phyloP scores from a whole-genome alignment of 1,284 basidiomycete genomes.

The Athelia psychrophila region DNA sequence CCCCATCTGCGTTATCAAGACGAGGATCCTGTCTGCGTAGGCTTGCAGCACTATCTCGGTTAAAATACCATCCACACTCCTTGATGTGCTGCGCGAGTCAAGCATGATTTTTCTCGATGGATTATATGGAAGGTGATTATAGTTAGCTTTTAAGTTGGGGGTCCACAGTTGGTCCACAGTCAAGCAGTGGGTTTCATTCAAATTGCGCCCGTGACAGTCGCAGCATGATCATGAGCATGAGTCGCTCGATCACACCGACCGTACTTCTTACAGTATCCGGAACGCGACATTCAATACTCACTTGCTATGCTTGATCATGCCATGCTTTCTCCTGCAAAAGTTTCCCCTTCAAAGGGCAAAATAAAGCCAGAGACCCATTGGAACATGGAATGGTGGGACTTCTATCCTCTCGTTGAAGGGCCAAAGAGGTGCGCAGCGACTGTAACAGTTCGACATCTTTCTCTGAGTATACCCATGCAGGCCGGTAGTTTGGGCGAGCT shows the following conservation, averaged over 20 bases:
- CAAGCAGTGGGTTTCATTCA: too few relatives aligned
- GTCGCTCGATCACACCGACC: not conserved
- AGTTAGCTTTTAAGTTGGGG: too few relatives aligned
- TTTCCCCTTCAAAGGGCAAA: constrained; percentile 55
- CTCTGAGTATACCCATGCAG: constrained; percentile 33
- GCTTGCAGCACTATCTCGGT: constrained; percentile 79
- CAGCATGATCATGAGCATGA: not conserved
- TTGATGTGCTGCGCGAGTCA: constrained; percentile 4
- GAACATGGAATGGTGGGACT: constrained; percentile 73
- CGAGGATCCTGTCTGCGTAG: constrained; percentile 76
- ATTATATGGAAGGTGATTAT: too few relatives aligned
- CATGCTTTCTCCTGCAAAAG: constrained; percentile 20
- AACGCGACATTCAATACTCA: not conserved
- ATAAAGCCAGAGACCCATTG: constrained; percentile 51
- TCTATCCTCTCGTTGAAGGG: constrained; percentile 56
- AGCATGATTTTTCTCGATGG: not conserved
- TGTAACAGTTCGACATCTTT: constrained; percentile 2
- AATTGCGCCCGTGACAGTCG: not conserved
- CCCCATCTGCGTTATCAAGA: constrained; percentile 83
- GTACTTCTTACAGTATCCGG: not conserved
- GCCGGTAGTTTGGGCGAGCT: constrained; percentile 66
- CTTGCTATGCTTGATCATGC: too few relatives aligned
- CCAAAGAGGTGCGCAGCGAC: constrained; percentile 41
- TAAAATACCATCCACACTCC: constrained; percentile 48
- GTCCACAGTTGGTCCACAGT: too few relatives aligned